Percentiles rank a stretch among this genome's conserved stretches.
Evolutionary conservation across 495 filamentous ascomycete genomes (phyloP).

Genomic region (Cladorrhinum samala): DNA sequence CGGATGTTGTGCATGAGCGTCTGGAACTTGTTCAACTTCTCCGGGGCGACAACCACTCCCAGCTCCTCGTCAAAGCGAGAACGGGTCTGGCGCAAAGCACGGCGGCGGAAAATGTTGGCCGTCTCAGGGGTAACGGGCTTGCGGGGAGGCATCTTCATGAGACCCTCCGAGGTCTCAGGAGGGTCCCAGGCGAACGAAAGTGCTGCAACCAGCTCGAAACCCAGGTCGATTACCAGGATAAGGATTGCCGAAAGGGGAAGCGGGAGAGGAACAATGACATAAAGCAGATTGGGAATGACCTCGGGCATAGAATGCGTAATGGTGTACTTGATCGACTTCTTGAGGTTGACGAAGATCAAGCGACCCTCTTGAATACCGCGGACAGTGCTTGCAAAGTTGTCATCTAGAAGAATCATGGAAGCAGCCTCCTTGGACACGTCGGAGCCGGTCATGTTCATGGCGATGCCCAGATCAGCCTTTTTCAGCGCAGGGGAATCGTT

Average conservation of each 20-base stretch:
- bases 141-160: conserved; percentile 27
- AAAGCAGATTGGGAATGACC: conserved; percentile 17
- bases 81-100: conserved; percentile 20
- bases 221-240: conserved; percentile 17
- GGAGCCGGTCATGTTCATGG: conserved; percentile 70
- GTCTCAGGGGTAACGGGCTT: conserved; percentile 27
- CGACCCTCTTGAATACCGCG: conserved; percentile 57
- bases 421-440: conserved; percentile 87
- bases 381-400: conserved; percentile 80
- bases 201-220: conserved; percentile 16
- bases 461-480: conserved; percentile 77
- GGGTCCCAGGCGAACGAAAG: conserved; percentile 19
- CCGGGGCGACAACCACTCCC: conserved; percentile 16
- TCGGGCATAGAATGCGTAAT: conserved; percentile 16
- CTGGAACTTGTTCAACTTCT: conserved; percentile 19
- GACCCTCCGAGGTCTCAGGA: conserved; percentile 17
- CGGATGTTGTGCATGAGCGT: conserved; percentile 9
- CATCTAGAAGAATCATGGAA: conserved; percentile 72
- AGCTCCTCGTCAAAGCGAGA: conserved; percentile 25
- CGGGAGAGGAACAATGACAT: conserved; percentile 17
- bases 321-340: conserved; percentile 45
- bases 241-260: conserved; percentile 16
- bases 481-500: conserved; percentile 82
- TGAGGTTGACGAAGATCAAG: conserved; percentile 60
- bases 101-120: conserved; percentile 22